These are phyloP conservation scores for Colletotrichum brevisporum DNA, from an alignment of 2,329 filamentous ascomycete genomes.

Conservation along the genomic window DNA sequence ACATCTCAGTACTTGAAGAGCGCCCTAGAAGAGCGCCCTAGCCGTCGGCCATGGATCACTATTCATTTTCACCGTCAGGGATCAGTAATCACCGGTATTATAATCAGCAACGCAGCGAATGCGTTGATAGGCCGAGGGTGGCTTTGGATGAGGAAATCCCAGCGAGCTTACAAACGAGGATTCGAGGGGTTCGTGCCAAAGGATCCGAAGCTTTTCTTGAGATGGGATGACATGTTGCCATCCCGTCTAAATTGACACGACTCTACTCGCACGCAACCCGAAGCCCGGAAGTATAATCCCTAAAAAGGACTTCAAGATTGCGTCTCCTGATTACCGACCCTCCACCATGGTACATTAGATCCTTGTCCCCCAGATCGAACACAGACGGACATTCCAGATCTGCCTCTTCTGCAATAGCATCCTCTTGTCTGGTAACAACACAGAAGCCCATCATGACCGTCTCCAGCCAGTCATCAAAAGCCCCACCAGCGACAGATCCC, in stretches of 20 bases:
- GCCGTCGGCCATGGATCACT: background rate
- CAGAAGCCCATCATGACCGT: background rate
- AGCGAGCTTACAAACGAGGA: background rate
- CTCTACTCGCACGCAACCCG: background rate
- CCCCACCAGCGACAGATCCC: no score
- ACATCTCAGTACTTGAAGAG: no score
- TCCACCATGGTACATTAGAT: no score
- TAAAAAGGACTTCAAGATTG: background rate
- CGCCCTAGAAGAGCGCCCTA: no score
- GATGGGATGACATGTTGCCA: background rate
- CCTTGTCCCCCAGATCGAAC: no score
- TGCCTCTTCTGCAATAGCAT: no score
- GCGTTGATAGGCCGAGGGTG: background rate
- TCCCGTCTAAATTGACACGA: background rate
- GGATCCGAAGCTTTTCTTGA: background rate
- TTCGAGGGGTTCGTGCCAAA: background rate
- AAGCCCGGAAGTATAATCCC: constrained; percentile 1
- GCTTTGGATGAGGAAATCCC: background rate
- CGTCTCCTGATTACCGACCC: background rate
- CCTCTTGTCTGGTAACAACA: background rate
- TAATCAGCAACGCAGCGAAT: background rate
- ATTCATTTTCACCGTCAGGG: background rate
- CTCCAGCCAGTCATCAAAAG: background rate
- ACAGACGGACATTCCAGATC: background rate
- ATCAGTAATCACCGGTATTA: constrained; percentile 14